Evolutionary conservation across 805 yeast species (phyloP), one percentile per base, ranked within the genome.

Genomic region (Candida nitratophila): DNA sequence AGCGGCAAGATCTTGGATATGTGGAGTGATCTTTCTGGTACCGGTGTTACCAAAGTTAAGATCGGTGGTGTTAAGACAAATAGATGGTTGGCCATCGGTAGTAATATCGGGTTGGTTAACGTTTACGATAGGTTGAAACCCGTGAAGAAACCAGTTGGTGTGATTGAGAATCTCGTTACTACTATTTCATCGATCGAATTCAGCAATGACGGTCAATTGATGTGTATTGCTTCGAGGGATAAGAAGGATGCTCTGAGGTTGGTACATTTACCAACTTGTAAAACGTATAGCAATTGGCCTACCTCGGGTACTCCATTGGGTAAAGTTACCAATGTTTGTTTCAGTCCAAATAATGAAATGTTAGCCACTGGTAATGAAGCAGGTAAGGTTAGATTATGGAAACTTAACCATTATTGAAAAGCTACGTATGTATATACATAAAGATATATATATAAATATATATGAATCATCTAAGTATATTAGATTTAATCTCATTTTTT

Each of bases 281-380:
- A 86, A 17, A 96, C 87, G 7, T 93, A 81, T 66, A 73, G 81
- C 40, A 93, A 93, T 69, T 93, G 99, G 99, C 99, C 99, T 16
- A 93, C 98, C 2, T 81, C 91, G 42, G 89, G 89, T 6, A 91
- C 99, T 1, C 98, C 99, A 11, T 73, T 93, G 52, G 99, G 99
- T n/a, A 80, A 83, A 52, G 96, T 93, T 30, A 86, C 96, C 0
- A 65, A 81, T 16, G 83, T 80, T 2, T 76, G 79, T 15, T 91
- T 91, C 63, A 80, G 95, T 37, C 88, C 93, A 24, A 77, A 78
- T 49, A 79, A 81, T 47, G 93, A 87, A 63, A 78, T 90, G 81
- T 62, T 93, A 40, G 87, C 90, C 16, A 77, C 88, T 1, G 99
- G 96, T 49, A 91, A 90, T 56, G 95, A 87, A 55, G 86, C 80